Base-by-base conservation (phyloP, 768 basidiomycete genomes). In the Russula griseocarnosa region DNA sequence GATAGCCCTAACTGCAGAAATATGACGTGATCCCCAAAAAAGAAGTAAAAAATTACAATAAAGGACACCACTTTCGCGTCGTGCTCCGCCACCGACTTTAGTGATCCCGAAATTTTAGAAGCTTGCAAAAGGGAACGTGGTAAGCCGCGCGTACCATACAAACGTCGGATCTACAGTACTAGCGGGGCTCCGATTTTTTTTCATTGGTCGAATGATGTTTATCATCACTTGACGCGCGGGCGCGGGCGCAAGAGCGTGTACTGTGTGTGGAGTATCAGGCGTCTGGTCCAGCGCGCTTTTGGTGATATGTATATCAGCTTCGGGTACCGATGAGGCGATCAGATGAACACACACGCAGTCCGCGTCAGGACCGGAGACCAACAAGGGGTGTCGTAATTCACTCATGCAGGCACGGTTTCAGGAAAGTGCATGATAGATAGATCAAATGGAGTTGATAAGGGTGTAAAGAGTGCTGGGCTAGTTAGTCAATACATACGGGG, bases 311-410 rank as follows among this genome's bases (percentile, higher is more conserved):
- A 2, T 30, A 54, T 54, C 32, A 61, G 52, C 60, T 55, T 55
- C 60, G 54, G 53, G 60, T 61, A 55, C 42, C 26, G 34, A 26
- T 47, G 44, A 61, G 42, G 38, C 16, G 60, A 61, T 61, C 60
- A 47, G 32, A 34, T 61, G 53, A 40, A 55, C n/a, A 54, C n/a
- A 61, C 60, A 61, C 44, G 60, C 53, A 61, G 24, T 28, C n/a
- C 9, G 34, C 53, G 60, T 36, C 60, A 55, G 53, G 60, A 47
- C 9, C n/a, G n/a, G 30, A 52, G 16, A n/a, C 26, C 50, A 51
- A 22, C 14, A 18, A 44, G 10, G 14, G 38, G 30, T 58, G 44
- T 47, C 56, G 32, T 58, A 58, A 58, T 32, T 16, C 44, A 57
- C 44, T 47, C 56, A 44, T 44, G 20, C 55, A 28, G 56, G 56